Evolutionary conservation across 176 grass and related monocot species (phyloP), one percentile per base, ranked within the genome.

Genomic region (Rhipidocladum racemiflorum): DNA sequence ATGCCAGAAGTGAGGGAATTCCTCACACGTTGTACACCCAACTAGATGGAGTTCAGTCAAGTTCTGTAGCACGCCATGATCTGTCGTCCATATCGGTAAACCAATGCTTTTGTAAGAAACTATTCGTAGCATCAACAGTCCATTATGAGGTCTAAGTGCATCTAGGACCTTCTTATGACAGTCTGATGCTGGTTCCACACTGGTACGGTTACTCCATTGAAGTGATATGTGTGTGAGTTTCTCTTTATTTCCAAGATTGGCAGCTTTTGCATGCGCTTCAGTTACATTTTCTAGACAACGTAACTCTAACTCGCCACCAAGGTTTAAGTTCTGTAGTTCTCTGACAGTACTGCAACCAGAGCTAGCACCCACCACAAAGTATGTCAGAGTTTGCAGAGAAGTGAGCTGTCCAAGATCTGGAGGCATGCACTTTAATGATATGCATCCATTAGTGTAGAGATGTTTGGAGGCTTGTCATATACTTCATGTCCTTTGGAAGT

Each of bases 401-500:
- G 1, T 72, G 62, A 89, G 44, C 5, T 86, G 14, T 32, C 83
- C 61, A 0, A 86, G 38, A 1, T 28, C 48, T 4, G 51, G 1
- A 36, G 88, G 77, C 83, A 89, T 86, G n/a, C 4, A 48, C 27
- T 34, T 17, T 54, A 90, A 48, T 3, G 34, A 43, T 63, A 0
- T 0, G 2, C 71, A 83, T 6, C 6, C 12, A 15, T 59, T 12
- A 38, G 61, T 76, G 5, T 81, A 86, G 23, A 88, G 55, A 28
- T 88, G 74, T n/a, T 0, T 66, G 5, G 32, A 88, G 86, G 36
- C 24, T 84, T 1, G 1, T n/a, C 88, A 86, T 74, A 48, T 65
- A 78, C 49, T 64, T 74, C 84, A 90, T 90, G 40, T 85, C 55
- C 28, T 76, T 61, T 72, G 88, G 88, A 57, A 84, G 72, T 15